A percentile compares a stretch with the other conserved stretches of the same genome.
Conservation (phyloP, 2,329 filamentous ascomycete species). For the Trichoderma endophyticum region DNA sequence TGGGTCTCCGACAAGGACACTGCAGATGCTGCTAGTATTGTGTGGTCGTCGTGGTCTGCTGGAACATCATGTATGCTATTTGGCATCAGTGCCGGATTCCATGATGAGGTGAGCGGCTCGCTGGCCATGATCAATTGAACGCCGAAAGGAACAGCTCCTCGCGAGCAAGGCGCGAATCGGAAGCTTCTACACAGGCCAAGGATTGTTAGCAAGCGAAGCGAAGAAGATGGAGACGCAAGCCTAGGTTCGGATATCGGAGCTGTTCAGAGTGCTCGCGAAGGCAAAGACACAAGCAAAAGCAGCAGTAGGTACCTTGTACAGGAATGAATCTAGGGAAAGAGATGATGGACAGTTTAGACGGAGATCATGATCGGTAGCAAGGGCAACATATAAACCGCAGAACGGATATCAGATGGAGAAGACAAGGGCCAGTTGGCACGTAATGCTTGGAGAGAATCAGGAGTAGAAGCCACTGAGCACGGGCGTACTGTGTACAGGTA, state of each 20-base stretch:
- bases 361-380: slow-evolving; percentile 23
- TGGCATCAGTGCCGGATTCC: slow-evolving; percentile 43
- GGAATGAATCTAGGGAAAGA: slow-evolving; percentile 15
- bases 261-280: background rate
- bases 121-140: slow-evolving; percentile 35
- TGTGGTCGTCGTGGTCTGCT: slow-evolving; percentile 21
- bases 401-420: slow-evolving; percentile 16
- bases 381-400: slow-evolving; percentile 20
- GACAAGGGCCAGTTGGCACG: slow-evolving; percentile 18
- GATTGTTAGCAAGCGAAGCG: background rate
- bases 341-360: slow-evolving; percentile 17
- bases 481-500: background rate
- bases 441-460: slow-evolving; percentile 8
- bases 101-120: slow-evolving; percentile 36
- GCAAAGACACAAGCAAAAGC: background rate
- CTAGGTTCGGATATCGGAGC: background rate
- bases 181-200: background rate
- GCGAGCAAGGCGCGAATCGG: slow-evolving; percentile 7
- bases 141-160: background rate
- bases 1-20: slow-evolving; percentile 11
- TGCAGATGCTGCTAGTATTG: background rate
- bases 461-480: slow-evolving; percentile 16
- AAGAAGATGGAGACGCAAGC: slow-evolving; percentile 2
- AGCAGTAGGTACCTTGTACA: slow-evolving; percentile 21
- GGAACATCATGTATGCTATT: slow-evolving; percentile 26